Evolutionary conservation across 2,329 filamentous ascomycete genomes (phyloP).

Genomic region (Ambrosiella xylebori): DNA sequence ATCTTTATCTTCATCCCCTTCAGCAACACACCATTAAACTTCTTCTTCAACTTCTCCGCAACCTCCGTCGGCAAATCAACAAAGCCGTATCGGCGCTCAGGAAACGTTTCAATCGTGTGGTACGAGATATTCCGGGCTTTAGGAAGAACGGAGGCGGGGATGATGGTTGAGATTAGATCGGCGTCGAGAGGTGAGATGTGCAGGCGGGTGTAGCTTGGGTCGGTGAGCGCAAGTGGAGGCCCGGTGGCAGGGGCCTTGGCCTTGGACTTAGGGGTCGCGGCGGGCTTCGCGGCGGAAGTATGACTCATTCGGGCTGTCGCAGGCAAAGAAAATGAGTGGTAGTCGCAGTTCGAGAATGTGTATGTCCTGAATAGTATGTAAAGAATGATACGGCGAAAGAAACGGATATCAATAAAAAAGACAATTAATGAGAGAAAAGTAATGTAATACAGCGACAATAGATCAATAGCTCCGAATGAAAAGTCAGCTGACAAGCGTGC

Average conservation of each 20-base stretch:
- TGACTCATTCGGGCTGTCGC: background rate
- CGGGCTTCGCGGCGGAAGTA: constrained; percentile 3
- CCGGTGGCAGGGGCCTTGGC: constrained; percentile 1
- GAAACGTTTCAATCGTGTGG: constrained; percentile 71
- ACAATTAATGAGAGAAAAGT: too few relatives aligned
- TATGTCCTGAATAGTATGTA: too few relatives aligned
- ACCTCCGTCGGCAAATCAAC: constrained; percentile 66
- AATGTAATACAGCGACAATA: too few relatives aligned
- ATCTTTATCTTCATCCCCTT: constrained; percentile 74
- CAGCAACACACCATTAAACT: constrained; percentile 70
- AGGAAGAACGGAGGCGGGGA: constrained; percentile 50
- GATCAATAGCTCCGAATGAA: too few relatives aligned
- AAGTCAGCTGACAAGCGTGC: too few relatives aligned
- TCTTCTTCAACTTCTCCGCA: constrained; percentile 81
- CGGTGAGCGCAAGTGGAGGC: constrained; percentile 3
- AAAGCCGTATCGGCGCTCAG: constrained; percentile 80
- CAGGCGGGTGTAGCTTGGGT: constrained; percentile 26
- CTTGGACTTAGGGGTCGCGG: constrained; percentile 7
- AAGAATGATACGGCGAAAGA: too few relatives aligned
- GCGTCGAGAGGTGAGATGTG: constrained; percentile 79
- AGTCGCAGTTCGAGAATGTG: too few relatives aligned
- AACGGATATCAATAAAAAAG: too few relatives aligned
- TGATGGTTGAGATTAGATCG: constrained; percentile 51
- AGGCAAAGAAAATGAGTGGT: too few relatives aligned
- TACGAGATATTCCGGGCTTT: constrained; percentile 70